Evolutionary conservation across 2,329 filamentous ascomycete species (phyloP).

Genomic region (Xylariaceae sp.): DNA sequence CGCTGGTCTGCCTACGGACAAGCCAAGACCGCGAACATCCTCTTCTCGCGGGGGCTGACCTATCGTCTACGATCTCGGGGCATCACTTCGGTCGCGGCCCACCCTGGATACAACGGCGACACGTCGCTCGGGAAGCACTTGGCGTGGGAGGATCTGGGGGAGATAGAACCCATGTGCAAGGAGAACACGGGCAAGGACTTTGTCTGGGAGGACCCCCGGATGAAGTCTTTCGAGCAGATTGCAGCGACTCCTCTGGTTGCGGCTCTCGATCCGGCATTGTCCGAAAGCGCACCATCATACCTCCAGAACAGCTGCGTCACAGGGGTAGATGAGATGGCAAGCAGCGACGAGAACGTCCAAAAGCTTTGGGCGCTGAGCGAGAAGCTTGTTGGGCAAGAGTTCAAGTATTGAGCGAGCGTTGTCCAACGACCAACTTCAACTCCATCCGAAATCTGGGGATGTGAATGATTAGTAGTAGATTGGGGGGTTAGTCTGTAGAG

Average conservation of each 20-base stretch:
- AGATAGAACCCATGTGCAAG: slow-evolving; percentile 16
- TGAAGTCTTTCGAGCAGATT: slow-evolving; percentile 31
- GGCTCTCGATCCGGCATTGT: slow-evolving; percentile 28
- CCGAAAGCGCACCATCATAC: slow-evolving; percentile 26
- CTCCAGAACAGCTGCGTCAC: slow-evolving; percentile 19
- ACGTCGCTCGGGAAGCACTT: slow-evolving; percentile 22
- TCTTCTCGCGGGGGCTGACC: slow-evolving; percentile 29
- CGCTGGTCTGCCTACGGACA: slow-evolving; percentile 37
- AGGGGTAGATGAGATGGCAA: no score
- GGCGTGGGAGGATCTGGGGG: slow-evolving; percentile 6
- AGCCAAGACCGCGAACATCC: slow-evolving; percentile 40
- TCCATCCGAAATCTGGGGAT: no score
- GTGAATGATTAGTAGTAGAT: no score
- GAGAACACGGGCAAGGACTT: slow-evolving; percentile 12
- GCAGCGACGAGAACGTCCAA: no score
- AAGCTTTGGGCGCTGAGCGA: no score
- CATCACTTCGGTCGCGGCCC: slow-evolving; percentile 25
- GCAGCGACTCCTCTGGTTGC: slow-evolving; percentile 33
- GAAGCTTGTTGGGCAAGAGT: no score
- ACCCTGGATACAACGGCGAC: slow-evolving; percentile 24
- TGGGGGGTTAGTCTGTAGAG: no score
- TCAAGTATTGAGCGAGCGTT: no score
- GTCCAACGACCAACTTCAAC: no score
- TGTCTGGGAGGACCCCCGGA: slow-evolving; percentile 19
- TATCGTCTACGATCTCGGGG: slow-evolving; percentile 23